Evolutionary conservation across 495 filamentous ascomycete species (phyloP).

Genomic region (Xylaria curta): DNA sequence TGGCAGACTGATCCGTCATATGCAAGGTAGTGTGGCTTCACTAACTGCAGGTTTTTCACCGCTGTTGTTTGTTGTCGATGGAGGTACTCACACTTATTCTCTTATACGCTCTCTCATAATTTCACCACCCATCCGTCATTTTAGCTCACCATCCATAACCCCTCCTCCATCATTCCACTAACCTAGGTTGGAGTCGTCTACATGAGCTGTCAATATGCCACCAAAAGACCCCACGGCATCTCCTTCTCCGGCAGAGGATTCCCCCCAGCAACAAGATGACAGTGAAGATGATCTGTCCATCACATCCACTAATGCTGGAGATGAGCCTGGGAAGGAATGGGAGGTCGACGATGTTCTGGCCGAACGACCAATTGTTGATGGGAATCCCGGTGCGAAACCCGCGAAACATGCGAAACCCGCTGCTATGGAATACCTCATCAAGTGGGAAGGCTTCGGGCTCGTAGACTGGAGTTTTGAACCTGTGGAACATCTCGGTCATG

Average conservation of each 20-base stretch:
- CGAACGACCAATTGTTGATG: conserved; percentile 46
- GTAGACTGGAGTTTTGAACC: conserved; percentile 71
- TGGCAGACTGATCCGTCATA: conserved; percentile 4
- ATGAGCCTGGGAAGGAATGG: conserved; percentile 53
- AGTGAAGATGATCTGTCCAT: conserved; percentile 65
- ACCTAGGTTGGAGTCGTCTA: neutral
- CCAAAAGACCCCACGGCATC: neutral
- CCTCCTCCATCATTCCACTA: neutral
- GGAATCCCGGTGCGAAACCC: too few species aligned
- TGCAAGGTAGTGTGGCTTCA: neutral
- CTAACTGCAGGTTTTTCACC: neutral
- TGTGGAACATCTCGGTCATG: conserved; percentile 55
- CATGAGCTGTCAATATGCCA: conserved; percentile 11
- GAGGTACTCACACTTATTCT: neutral
- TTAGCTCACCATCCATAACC: neutral
- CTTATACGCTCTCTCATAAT: neutral
- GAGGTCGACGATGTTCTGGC: conserved; percentile 58
- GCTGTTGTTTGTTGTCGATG: neutral
- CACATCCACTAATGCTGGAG: conserved; percentile 62
- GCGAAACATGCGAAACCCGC: conserved; percentile 35
- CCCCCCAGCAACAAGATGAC: conserved; percentile 21
- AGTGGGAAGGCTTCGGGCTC: conserved; percentile 69
- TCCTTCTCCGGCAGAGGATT: neutral
- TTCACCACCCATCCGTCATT: neutral
- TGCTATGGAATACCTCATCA: conserved; percentile 62